Percentiles rank a stretch among this genome's conserved stretches.
Evolutionary conservation across 2,329 filamentous ascomycete species (phyloP).

Genomic region (Neophaeococcomyces mojaviensis): DNA sequence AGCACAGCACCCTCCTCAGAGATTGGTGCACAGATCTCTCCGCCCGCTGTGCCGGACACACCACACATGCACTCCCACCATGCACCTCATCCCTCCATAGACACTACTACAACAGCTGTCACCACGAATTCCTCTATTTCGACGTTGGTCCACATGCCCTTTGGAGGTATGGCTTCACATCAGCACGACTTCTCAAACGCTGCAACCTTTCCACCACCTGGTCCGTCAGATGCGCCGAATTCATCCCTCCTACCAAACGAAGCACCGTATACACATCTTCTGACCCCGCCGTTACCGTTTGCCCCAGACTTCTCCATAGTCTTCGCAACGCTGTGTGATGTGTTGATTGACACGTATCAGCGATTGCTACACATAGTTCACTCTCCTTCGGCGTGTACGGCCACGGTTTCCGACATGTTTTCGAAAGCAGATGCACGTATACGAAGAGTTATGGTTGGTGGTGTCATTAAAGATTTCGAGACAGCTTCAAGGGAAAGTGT

Average conservation of each 20-base stretch:
- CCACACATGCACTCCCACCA: conserved; percentile 11
- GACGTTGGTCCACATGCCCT: conserved; percentile 16
- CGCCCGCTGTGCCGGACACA: conserved; percentile 16
- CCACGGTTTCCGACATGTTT: conserved; percentile 72
- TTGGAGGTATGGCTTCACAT: conserved; percentile 24
- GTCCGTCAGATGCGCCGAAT: conserved; percentile 31
- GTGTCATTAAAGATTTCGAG: conserved; percentile 86
- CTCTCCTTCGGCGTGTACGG: conserved; percentile 64
- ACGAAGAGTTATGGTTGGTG: conserved; percentile 80
- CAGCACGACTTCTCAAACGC: conserved; percentile 20
- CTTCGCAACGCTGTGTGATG: conserved; percentile 90
- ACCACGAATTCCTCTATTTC: conserved; percentile 33
- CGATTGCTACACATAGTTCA: conserved; percentile 67
- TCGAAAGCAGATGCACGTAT: conserved; percentile 80
- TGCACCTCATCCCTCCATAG: conserved; percentile 23
- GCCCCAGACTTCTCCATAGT: conserved; percentile 97
- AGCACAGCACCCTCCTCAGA: conserved; percentile 49
- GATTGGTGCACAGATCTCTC: conserved; percentile 46
- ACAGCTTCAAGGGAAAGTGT: conserved; percentile 69
- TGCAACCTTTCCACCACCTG: conserved; percentile 51
- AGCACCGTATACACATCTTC: conserved; percentile 62
- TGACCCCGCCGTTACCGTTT: conserved; percentile 89
- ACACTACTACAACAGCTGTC: conserved; percentile 37
- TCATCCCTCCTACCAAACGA: conserved; percentile 21
- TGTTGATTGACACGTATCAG: conserved; percentile 85